Percentiles rank a stretch among this genome's conserved stretches.
Evolutionary conservation across 2,329 filamentous ascomycete species (phyloP).

Genomic region (Sarocladiaceae sp.): DNA sequence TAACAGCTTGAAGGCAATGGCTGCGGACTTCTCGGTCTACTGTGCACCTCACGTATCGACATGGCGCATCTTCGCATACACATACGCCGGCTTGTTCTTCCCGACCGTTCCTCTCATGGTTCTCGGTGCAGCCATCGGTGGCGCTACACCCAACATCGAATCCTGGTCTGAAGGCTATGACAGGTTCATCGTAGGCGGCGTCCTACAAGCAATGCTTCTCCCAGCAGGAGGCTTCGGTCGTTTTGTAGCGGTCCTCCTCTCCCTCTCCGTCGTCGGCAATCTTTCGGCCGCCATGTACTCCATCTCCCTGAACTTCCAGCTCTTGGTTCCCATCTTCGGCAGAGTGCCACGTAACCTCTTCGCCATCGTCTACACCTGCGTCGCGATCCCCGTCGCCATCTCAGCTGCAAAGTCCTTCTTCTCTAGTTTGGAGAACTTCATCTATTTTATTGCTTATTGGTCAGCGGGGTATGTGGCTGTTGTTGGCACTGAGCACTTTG

Average conservation of each 20-base stretch:
- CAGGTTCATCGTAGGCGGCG: constrained; percentile 50
- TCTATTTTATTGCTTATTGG: constrained; percentile 56
- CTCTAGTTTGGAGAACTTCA: constrained; percentile 51
- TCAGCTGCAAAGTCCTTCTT: constrained; percentile 48
- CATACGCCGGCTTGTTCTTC: constrained; percentile 49
- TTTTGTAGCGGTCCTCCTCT: constrained; percentile 56
- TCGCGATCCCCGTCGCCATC: constrained; percentile 57
- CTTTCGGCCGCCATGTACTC: constrained; percentile 57
- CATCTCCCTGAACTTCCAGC: constrained; percentile 61
- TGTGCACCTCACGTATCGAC: no score
- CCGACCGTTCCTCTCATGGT: constrained; percentile 58
- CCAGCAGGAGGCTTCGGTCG: constrained; percentile 57
- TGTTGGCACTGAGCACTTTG: constrained; percentile 41
- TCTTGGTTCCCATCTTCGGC: constrained; percentile 51
- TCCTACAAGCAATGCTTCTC: constrained; percentile 55
- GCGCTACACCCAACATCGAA: constrained; percentile 49
- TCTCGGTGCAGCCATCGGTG: constrained; percentile 61
- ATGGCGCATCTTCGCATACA: constrained; percentile 49
- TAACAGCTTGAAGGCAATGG: no score
- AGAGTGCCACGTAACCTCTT: constrained; percentile 55
- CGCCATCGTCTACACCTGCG: constrained; percentile 50
- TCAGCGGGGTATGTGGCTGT: constrained; percentile 51
- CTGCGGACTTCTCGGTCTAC: no score
- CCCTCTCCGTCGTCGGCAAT: constrained; percentile 55
- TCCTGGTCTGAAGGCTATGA: constrained; percentile 52